These are phyloP conservation scores for Umbelopsis sp. DNA, from an alignment of 371 early-diverging fungal genomes.

Conservation along the genomic window DNA sequence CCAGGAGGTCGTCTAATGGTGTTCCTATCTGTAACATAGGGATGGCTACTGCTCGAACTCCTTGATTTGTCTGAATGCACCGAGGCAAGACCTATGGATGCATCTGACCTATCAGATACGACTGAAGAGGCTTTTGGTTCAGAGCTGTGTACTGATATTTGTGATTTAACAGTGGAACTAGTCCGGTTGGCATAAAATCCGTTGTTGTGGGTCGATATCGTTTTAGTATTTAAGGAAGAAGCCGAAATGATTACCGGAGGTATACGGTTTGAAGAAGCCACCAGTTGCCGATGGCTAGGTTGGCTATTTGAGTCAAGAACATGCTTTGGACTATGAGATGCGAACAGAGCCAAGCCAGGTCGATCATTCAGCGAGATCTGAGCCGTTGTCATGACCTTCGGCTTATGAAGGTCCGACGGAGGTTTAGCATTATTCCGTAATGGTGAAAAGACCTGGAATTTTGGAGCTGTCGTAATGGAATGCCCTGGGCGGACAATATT, in stretches of 20 bases:
- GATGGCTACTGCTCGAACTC: background rate
- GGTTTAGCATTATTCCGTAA: constrained; percentile 17
- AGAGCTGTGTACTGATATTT: background rate
- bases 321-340: background rate
- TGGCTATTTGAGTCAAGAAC: background rate
- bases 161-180: background rate
- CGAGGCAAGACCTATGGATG: constrained; percentile 1
- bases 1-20: constrained; percentile 5
- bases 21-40: background rate
- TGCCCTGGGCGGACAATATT: constrained; percentile 32
- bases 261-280: constrained; percentile 1
- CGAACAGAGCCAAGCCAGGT: constrained; percentile 18
- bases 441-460: constrained; percentile 19
- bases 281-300: background rate
- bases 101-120: background rate
- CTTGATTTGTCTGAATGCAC: constrained; percentile 4
- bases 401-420: constrained; percentile 16
- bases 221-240: background rate
- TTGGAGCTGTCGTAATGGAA: constrained; percentile 19
- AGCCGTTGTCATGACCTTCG: constrained; percentile 23
- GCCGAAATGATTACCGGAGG: constrained; percentile 8
- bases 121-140: background rate
- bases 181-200: background rate
- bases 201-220: background rate
- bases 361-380: constrained; percentile 33